phyloP scores from a whole-genome alignment of 2,329 filamentous ascomycete species.

The Didymellaceae sp. region DNA sequence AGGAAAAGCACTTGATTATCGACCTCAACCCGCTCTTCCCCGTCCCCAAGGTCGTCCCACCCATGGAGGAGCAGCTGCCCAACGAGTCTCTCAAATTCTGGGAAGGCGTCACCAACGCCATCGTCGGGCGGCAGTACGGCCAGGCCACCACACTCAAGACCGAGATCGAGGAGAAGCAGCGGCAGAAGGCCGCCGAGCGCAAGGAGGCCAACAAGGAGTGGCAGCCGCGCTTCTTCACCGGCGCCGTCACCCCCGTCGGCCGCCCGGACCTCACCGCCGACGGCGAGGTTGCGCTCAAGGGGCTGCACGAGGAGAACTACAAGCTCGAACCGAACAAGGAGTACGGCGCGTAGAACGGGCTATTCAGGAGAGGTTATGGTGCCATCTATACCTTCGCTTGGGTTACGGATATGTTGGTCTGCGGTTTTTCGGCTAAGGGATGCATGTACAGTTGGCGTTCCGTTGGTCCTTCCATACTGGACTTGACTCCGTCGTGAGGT shows the following conservation, averaged over 20 bases:
- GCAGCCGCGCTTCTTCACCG: slow-evolving; percentile 86
- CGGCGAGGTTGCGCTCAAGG: slow-evolving; percentile 63
- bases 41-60: slow-evolving; percentile 78
- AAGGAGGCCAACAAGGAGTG: slow-evolving; percentile 73
- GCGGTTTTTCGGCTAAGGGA: slow-evolving; percentile 8
- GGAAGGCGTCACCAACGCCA: slow-evolving; percentile 85
- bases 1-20: slow-evolving; percentile 74
- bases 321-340: slow-evolving; percentile 55
- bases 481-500: slow-evolving; percentile 8
- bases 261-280: slow-evolving; percentile 69
- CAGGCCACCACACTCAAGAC: slow-evolving; percentile 87
- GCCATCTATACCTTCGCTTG: slow-evolving; percentile 13
- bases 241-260: slow-evolving; percentile 64
- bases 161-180: slow-evolving; percentile 88
- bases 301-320: slow-evolving; percentile 61
- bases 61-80: slow-evolving; percentile 76
- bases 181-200: slow-evolving; percentile 81
- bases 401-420: slow-evolving; percentile 2
- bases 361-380: slow-evolving; percentile 8
- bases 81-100: slow-evolving; percentile 92
- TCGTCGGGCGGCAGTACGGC: slow-evolving; percentile 79
- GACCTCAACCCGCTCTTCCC: slow-evolving; percentile 86
- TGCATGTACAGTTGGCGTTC: slow-evolving; percentile 20
- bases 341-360: slow-evolving; percentile 41
- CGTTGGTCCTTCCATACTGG: slow-evolving; percentile 12